These are phyloP conservation scores for Helicostylum pulchrum DNA, from an alignment of 192 early-diverging fungal genomes.

Conservation along the genomic window DNA sequence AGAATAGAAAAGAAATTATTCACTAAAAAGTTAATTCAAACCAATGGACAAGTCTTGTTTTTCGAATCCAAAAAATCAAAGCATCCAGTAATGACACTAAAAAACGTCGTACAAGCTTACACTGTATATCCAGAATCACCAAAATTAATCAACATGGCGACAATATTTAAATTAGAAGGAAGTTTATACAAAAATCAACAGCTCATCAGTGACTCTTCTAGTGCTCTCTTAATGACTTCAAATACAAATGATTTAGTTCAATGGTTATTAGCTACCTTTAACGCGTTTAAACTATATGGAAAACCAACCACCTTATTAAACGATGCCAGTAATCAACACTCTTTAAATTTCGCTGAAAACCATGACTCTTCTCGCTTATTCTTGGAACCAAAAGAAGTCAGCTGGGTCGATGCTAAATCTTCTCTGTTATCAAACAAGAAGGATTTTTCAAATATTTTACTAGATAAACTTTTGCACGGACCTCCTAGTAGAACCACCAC, in stretches of 20 bases:
- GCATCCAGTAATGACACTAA: slow-evolving; percentile 46
- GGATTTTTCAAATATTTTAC: not conserved
- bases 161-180: slow-evolving; percentile 41
- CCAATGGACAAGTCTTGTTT: slow-evolving; percentile 49
- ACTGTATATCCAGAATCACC: slow-evolving; percentile 51
- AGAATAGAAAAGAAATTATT: slow-evolving; percentile 36
- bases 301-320: slow-evolving; percentile 31
- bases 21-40: slow-evolving; percentile 34
- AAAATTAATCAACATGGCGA: slow-evolving; percentile 40
- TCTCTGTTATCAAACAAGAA: not conserved
- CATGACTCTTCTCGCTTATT: not conserved
- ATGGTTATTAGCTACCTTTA: slow-evolving; percentile 40
- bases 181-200: slow-evolving; percentile 17
- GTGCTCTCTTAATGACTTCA: slow-evolving; percentile 34
- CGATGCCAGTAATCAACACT: slow-evolving; percentile 4
- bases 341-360: slow-evolving; percentile 21
- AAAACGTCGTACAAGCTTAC: slow-evolving; percentile 52
- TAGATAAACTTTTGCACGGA: too few species aligned
- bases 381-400: too few species aligned
- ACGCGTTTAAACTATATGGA: slow-evolving; percentile 47
- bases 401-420: not conserved
- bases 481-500: not conserved
- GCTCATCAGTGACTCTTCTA: not conserved
- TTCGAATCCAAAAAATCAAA: slow-evolving; percentile 50
- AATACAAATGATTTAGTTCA: slow-evolving; percentile 37